Evolutionary conservation across 352 stramenopile species (phyloP), one percentile per base, ranked within the genome.

Genomic region (Globisporangium nagaii): DNA sequence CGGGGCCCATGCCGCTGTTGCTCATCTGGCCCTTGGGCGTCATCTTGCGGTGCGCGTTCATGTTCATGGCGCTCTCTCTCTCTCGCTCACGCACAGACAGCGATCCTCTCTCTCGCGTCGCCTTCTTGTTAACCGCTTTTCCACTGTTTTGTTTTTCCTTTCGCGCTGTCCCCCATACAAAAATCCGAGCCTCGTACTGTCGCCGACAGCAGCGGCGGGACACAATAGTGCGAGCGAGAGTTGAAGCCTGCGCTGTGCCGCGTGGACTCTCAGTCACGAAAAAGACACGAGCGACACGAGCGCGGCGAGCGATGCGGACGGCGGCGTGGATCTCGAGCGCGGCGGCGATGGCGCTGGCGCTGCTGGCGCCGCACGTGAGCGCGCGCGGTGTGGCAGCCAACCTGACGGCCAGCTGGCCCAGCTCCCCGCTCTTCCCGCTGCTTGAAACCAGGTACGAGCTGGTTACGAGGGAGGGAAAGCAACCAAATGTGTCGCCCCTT

Each of bases 11-110:
- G 68, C 84, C 84, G 43, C 84, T 93, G 59, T 71, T 82, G 63
- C 80, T 91, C 84, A 93, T 93, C 65, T 93, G 84, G 40, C 84
- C 84, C 70, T 93, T 93, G 49, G 84, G 84, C 52, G 84, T 93
- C 77, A 90, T 90, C 76, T 93, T 93, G 49, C 84, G 79, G 55
- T 91, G 81, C 62, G 81, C 71, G 31, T 91, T 91, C 43, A 80
- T 76, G 61, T 53, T 60, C 43, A 34, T 34, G 30, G 34, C 17
- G 43, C 43, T 27, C 19, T 50, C 25, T n/a, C n/a, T n/a, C n/a
- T n/a, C n/a, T n/a, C 17, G 17, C 27, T 37, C 43, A 37, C 27
- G 7, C 25, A 32, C 25, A 17, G 17, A 20, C n/a, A 35, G 17
- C 20, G 10, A n/a, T n/a, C n/a, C n/a, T n/a, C n/a, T 50, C 37